These are phyloP conservation scores for Nemania abortiva DNA, from an alignment of 2,329 filamentous ascomycete genomes.

Conservation along the genomic window DNA sequence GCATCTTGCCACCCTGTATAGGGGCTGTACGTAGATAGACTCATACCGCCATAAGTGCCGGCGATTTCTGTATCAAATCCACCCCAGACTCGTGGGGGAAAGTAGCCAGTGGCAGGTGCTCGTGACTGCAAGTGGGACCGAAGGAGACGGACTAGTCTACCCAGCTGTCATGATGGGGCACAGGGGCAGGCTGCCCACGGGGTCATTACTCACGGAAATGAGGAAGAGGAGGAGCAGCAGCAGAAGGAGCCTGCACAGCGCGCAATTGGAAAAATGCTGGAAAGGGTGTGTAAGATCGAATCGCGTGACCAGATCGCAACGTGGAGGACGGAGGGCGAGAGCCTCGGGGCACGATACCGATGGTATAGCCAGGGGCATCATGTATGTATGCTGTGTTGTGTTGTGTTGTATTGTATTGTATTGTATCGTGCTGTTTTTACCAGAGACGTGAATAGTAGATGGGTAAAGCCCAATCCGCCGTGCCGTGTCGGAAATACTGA, in stretches of 20 bases:
- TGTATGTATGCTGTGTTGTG: no score
- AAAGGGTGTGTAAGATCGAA: conserved; percentile 22
- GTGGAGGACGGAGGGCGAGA: conserved; percentile 21
- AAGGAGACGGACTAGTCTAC: conserved; percentile 15
- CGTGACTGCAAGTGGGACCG: conserved; percentile 36
- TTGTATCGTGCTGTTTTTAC: background rate
- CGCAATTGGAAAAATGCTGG: conserved; percentile 1
- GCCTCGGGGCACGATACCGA: background rate
- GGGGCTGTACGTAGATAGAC: background rate
- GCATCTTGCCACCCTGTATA: background rate
- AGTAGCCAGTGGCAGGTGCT: conserved; percentile 29
- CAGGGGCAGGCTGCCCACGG: conserved; percentile 16
- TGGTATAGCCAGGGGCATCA: background rate
- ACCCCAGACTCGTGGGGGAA: conserved; percentile 29
- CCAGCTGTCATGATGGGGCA: conserved; percentile 21
- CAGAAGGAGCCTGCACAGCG: background rate
- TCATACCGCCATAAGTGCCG: conserved; percentile 17
- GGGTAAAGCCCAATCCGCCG: background rate
- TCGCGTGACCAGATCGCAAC: conserved; percentile 20
- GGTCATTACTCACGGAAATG: conserved; percentile 14
- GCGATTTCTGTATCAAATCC: conserved; percentile 11
- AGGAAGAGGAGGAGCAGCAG: background rate
- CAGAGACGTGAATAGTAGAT: background rate
- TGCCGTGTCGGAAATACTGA: background rate
- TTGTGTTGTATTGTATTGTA: no score